Evolutionary conservation across 768 basidiomycete species (phyloP).

Genomic region (Gyrodon lividus): DNA sequence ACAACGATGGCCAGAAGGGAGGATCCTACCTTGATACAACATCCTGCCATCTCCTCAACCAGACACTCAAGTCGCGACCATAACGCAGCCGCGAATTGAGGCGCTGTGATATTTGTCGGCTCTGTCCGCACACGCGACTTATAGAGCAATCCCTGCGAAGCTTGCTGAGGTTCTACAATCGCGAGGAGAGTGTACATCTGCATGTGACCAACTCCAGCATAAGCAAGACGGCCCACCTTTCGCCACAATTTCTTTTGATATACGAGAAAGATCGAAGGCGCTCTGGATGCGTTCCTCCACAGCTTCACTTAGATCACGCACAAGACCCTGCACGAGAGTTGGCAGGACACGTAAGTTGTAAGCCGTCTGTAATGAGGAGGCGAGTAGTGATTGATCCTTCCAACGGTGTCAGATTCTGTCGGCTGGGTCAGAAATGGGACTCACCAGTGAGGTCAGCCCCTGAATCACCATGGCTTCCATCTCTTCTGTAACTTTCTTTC

Average conservation of each 20-base stretch:
- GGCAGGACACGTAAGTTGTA: conserved; percentile 89
- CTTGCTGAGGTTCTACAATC: conserved; percentile 18
- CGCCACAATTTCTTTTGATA: conserved; percentile 80
- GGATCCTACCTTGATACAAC: conserved; percentile 76
- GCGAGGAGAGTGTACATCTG: not conserved
- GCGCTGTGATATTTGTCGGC: conserved; percentile 83
- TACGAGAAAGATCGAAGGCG: conserved; percentile 83
- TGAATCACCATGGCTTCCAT: conserved; percentile 91
- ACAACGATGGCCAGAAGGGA: not conserved
- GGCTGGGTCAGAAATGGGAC: conserved; percentile 23
- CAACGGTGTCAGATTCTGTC: not conserved
- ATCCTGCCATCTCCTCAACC: conserved; percentile 81
- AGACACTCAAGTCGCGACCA: conserved; percentile 66
- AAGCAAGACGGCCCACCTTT: conserved; percentile 53
- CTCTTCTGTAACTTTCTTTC: conserved; percentile 68
- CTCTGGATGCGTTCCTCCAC: conserved; percentile 78
- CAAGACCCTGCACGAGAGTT: conserved; percentile 73
- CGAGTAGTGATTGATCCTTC: conserved; percentile 87
- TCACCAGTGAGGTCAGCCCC: conserved; percentile 74
- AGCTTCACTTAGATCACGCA: conserved; percentile 77
- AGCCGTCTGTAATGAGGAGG: conserved; percentile 93
- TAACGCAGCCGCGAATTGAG: conserved; percentile 73
- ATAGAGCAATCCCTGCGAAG: conserved; percentile 53
- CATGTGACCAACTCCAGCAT: not conserved
- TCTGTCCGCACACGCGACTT: conserved; percentile 87